Evolutionary conservation across 495 filamentous ascomycete genomes (phyloP).

Genomic region (Hypoxylon trugodes): DNA sequence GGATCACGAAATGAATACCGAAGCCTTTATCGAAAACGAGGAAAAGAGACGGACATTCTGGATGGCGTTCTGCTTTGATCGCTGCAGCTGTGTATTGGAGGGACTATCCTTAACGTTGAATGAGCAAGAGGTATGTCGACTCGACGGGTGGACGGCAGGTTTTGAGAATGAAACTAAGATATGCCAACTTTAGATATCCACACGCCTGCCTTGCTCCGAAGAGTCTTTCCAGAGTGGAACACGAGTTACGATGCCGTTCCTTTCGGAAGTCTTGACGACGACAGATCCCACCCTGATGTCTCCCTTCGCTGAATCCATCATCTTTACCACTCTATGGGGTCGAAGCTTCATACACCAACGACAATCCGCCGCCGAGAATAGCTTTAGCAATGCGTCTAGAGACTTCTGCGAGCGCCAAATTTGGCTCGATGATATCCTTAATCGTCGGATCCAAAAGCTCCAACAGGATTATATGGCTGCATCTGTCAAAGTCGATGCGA

Average conservation of each 20-base stretch:
- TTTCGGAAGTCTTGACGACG: conserved; percentile 9
- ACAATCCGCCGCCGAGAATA: not conserved
- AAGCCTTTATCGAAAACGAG: conserved; percentile 48
- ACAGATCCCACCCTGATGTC: conserved; percentile 1
- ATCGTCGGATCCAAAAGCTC: not conserved
- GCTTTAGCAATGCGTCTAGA: not conserved
- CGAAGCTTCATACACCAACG: conserved; percentile 14
- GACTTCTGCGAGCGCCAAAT: conserved; percentile 13
- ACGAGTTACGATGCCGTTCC: conserved; percentile 18
- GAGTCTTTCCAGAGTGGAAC: conserved; percentile 16
- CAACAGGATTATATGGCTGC: no score
- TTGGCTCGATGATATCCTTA: not conserved
- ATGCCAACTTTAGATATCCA: conserved; percentile 1
- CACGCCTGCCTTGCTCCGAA: conserved; percentile 23
- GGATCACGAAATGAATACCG: not conserved
- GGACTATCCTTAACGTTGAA: conserved; percentile 19
- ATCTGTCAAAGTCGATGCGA: no score
- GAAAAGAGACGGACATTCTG: conserved; percentile 57
- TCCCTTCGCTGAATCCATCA: conserved; percentile 21
- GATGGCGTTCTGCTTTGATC: conserved; percentile 58
- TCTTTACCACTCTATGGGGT: conserved; percentile 22
- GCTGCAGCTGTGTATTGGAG: conserved; percentile 20
- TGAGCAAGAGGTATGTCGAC: conserved; percentile 29
- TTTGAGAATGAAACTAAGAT: no score
- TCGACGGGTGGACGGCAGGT: no score